A percentile compares a stretch with the other conserved stretches of the same genome.
These are phyloP conservation scores for Podaxis mareebaensis DNA, from an alignment of 768 basidiomycete genomes.

Conservation along the genomic window DNA sequence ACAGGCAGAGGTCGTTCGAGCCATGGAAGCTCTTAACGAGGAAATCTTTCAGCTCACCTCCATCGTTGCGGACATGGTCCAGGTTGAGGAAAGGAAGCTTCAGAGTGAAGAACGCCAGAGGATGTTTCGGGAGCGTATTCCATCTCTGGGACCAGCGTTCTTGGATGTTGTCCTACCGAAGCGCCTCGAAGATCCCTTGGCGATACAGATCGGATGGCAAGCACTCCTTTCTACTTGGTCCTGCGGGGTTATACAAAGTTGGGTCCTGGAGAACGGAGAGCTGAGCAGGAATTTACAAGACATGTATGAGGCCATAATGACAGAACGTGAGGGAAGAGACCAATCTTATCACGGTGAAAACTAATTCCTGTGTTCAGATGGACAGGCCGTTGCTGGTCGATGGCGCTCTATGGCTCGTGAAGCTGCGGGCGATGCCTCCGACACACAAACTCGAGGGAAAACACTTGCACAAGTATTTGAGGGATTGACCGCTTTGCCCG, in stretches of 20 bases:
- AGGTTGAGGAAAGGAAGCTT: neutral
- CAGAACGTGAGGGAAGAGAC: neutral
- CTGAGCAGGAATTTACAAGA: neutral
- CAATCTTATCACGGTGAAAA: neutral
- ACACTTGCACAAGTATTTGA: neutral
- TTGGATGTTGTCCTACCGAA: neutral
- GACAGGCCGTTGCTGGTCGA: constrained; percentile 41
- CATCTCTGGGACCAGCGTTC: neutral
- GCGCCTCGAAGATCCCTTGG: neutral
- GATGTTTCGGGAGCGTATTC: neutral
- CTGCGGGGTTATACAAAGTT: neutral
- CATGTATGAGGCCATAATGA: neutral
- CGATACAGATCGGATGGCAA: constrained; percentile 16
- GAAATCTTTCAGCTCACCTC: constrained; percentile 50
- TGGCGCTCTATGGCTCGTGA: constrained; percentile 42
- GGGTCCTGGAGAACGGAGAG: neutral
- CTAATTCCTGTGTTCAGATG: constrained; percentile 29
- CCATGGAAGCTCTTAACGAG: constrained; percentile 42
- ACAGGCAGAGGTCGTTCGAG: constrained; percentile 41
- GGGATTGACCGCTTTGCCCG: constrained; percentile 2
- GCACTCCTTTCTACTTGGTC: constrained; percentile 7
- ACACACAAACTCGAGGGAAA: neutral
- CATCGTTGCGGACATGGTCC: constrained; percentile 38
- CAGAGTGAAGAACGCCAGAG: neutral
- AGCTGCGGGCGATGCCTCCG: constrained; percentile 17